Conservation (phyloP, 495 filamentous ascomycete species). For the Tetracladium setigerum region DNA sequence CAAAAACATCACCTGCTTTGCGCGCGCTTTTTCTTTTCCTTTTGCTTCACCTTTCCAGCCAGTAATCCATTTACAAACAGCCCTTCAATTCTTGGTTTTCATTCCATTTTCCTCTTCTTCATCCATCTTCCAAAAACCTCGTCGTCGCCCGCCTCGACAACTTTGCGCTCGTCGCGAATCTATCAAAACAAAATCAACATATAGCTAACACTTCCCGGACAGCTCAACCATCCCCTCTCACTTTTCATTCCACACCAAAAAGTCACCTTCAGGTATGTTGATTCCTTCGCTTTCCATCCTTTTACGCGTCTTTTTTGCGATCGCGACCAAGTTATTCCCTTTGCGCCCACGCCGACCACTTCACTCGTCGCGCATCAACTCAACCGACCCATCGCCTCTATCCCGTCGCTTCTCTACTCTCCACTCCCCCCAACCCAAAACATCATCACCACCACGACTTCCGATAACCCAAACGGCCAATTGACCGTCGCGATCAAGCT, state of each 20-base stretch:
- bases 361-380: constrained; percentile 13
- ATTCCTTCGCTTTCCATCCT: constrained; percentile 6
- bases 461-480: constrained; percentile 19
- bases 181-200: neutral
- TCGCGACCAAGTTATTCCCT: constrained; percentile 12
- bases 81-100: too few species aligned
- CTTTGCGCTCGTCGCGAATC: constrained; percentile 15
- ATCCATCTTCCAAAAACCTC: neutral
- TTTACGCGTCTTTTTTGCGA: constrained; percentile 3
- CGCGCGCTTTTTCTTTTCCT: too few species aligned
- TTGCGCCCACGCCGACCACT: constrained; percentile 12
- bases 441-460: constrained; percentile 1
- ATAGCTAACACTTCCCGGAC: constrained; percentile 4
- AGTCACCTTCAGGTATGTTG: constrained; percentile 7
- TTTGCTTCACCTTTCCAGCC: too few species aligned
- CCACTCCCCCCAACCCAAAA: constrained; percentile 4
- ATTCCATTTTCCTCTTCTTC: neutral
- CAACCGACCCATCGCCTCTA: constrained; percentile 13
- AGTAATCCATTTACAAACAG: too few species aligned
- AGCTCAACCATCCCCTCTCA: constrained; percentile 8
- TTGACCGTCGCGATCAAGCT: constrained; percentile 17
- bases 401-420: constrained; percentile 16
- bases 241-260: constrained; percentile 5
- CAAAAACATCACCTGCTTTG: too few species aligned
- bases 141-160: constrained; percentile 1